Conservation (phyloP, 192 early-diverging fungal genomes). For the Podila horticola region DNA sequence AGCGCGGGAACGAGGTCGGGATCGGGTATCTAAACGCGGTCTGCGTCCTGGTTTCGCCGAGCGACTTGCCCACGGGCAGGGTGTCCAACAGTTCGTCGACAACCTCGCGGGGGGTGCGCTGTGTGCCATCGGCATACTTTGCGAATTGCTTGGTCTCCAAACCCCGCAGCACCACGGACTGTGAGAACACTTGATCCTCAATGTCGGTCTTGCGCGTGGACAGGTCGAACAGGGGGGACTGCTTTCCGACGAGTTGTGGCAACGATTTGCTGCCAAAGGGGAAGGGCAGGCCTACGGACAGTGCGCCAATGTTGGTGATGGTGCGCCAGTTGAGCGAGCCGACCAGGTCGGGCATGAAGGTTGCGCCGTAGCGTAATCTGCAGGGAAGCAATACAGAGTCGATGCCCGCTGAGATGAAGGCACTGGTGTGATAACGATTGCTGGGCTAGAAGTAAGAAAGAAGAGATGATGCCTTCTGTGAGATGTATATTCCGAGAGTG, state of each 20-base stretch:
- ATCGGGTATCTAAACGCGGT: constrained; percentile 46
- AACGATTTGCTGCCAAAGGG: constrained; percentile 32
- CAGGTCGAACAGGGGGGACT: constrained; percentile 26
- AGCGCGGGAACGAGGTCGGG: constrained; percentile 52
- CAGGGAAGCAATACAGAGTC: constrained; percentile 58
- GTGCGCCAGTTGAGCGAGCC: constrained; percentile 56
- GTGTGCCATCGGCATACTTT: constrained; percentile 28
- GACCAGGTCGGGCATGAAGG: constrained; percentile 48
- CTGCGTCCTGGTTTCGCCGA: constrained; percentile 23
- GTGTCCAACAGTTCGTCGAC: constrained; percentile 37
- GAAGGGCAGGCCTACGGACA: constrained; percentile 51
- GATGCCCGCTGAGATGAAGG: constrained; percentile 61
- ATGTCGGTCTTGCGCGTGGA: constrained; percentile 11
- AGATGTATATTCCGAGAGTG: not conserved
- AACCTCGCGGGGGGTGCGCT: constrained; percentile 29
- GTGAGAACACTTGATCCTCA: constrained; percentile 40
- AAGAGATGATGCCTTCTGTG: not conserved
- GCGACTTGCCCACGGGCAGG: constrained; percentile 36
- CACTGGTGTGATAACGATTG: constrained; percentile 64
- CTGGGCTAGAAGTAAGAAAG: constrained; percentile 25
- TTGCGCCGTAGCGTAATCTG: constrained; percentile 31
- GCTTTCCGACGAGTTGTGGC: constrained; percentile 20
- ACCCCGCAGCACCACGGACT: constrained; percentile 41
- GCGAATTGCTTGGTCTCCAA: constrained; percentile 31
- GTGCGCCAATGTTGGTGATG: constrained; percentile 52